Evolutionary conservation across 768 basidiomycete genomes (phyloP), one percentile per base, ranked within the genome.

Genomic region (Termitomyces sp.): DNA sequence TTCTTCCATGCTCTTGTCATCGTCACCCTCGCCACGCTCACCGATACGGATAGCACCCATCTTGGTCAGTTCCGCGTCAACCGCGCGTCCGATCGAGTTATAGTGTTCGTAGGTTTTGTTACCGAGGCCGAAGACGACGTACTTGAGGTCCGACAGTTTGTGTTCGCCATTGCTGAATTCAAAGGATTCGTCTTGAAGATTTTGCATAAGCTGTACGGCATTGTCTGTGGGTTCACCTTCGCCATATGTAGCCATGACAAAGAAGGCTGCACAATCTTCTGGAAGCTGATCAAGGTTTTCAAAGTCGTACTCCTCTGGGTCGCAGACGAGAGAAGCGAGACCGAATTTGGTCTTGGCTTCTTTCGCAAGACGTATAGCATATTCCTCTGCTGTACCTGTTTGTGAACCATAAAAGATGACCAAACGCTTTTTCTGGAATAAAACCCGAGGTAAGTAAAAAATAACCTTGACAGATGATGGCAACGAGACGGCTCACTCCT

Each of bases 1-100:
- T 76, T 99, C 96, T 71, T 99, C 96, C 95, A 99, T 98, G 68
- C 90, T 94, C 79, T 97, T 97, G 74, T 99, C 97, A 68, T 99
- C 96, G 67, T 99, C 97, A 62, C 96, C 96, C 72, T 98, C 95
- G 10, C 96, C 96, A 40, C 88, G 80, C 69, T 88, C 87, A 44
- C 94, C 94, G 36, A 98, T 90, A 53, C 93, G 85, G 54, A 77
- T 70, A 22, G 84, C 97, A 30, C 94, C 96, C 78, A 94, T 86
- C 67, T 86, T 84, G 5, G 81, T 71, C 58, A 99, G 74, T 30
- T 83, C 72, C 2, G 78, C 66, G 65, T 99, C 96, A 55, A 95
- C 79, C 59, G 85, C 84, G 44, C 88, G 82, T 18, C 88, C 85
- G 64, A 98, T 93, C 58, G 87, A 81, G 68, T 98, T 98, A 76